Evolutionary conservation across 768 basidiomycete species (phyloP), one percentile per base, ranked within the genome.

Genomic region (Ramaria sp.): DNA sequence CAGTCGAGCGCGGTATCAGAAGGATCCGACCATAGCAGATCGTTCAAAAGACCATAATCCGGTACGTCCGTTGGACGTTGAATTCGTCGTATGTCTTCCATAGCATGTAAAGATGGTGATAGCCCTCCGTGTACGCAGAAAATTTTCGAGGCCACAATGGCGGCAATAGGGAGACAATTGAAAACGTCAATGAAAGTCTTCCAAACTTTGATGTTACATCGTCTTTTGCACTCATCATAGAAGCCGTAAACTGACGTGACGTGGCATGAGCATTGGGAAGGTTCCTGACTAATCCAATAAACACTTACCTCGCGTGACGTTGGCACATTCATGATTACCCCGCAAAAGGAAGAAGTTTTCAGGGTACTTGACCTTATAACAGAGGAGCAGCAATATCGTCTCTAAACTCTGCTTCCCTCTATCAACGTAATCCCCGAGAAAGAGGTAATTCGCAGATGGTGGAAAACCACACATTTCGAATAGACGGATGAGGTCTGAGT

Each of bases 381-480:
- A 98, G 39, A 98, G 75, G 38, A 99, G 76, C 48, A 99, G 80
- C 24, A 98, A 81, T 65, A 99, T 98, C 15, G 96, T 98, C 70
- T 99, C 96, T 57, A 99, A 79, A 63, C 89, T 93, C 71, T 98
- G 95, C 71, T 98, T 98, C 28, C 96, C 96, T 59, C 96, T 78
- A 71, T 99, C 96, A 64, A 99, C 96, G 64, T 99, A 99, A 71
- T 99, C 96, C 42, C 96, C 96, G 42, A 99, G 78, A 76, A 98
- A 99, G 57, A 99, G 88, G 69, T 98, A 99, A 66, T 98, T 98
- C 61, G 93, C 85, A 4, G 85, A 78, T 4, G 96, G 96, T 25
- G 96, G 96, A 69, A 98, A 99, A 22, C 96, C 96, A 66, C 96
- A 98, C 95, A 98, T 98, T 70, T 98, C 96, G 63, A 99, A 99